Evolutionary conservation across 2,329 filamentous ascomycete species (phyloP).

Genomic region (Ambrosiella xylebori): DNA sequence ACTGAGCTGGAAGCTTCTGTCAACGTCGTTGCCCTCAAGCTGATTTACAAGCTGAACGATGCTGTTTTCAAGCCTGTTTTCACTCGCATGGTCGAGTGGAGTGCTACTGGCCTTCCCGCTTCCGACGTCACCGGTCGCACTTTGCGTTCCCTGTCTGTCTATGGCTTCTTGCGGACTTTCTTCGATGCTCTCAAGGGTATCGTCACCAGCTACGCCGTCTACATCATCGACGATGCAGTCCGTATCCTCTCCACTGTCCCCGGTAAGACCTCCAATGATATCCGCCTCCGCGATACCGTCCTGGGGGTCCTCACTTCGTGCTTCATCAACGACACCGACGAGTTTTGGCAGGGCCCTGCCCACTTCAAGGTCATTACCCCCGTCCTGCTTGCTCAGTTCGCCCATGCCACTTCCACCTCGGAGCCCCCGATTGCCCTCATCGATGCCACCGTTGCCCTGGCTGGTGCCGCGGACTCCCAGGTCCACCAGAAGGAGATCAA

Average conservation of each 20-base stretch:
- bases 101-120: constrained; percentile 39
- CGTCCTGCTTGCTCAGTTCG: constrained; percentile 52
- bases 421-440: constrained; percentile 39
- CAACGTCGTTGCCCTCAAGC: constrained; percentile 61
- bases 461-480: constrained; percentile 61
- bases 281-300: constrained; percentile 48
- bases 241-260: constrained; percentile 35
- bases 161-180: constrained; percentile 62
- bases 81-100: constrained; percentile 70
- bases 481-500: constrained; percentile 90
- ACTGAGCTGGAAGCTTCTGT: constrained; percentile 44
- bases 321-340: constrained; percentile 81
- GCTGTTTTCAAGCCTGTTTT: constrained; percentile 86
- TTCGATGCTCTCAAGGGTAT: constrained; percentile 83
- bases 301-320: constrained; percentile 55
- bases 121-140: constrained; percentile 40
- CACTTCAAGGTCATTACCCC: constrained; percentile 62
- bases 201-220: constrained; percentile 79
- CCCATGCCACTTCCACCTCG: constrained; percentile 15
- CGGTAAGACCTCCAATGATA: constrained; percentile 28
- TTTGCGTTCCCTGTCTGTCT: constrained; percentile 57
- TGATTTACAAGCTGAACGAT: constrained; percentile 95
- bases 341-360: constrained; percentile 86
- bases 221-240: constrained; percentile 60
- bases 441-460: constrained; percentile 63